Base-by-base conservation (phyloP, 805 yeast genomes). In the Starmerella gropengiesseri region DNA sequence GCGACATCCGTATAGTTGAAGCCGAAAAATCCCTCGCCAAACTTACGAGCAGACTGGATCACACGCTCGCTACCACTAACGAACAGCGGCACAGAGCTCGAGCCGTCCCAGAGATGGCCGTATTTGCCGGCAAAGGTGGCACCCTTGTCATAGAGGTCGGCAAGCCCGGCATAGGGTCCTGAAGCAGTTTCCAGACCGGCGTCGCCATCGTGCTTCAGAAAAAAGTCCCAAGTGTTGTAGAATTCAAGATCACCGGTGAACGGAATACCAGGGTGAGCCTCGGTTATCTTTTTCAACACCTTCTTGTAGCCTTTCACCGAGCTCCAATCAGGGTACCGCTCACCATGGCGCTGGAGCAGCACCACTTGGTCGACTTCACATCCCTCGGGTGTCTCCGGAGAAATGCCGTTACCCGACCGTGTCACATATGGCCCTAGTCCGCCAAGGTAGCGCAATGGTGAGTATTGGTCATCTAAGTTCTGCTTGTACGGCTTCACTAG, bases 21-120 rank as follows among this genome's bases (percentile, higher is more conserved):
- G 9, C 72, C 71, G 51, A 74, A 63, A 59, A 79, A 77, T 0
- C 83, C 85, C 50, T 70, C 62, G 8, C 78, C 74, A 55, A 77
- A 78, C 53, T 65, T 62, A 21, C 64, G 57, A 7, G 81, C 73
- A 29, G 80, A 71, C 46, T 70, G 74, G 45, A 69, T 67, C 25
- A 74, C 54, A 9, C 56, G 55, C 45, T 48, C 33, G 18, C 39
- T 42, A 13, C 30, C 49, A 19, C 44, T 28, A 7, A 47, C 60
- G 54, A 73, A 74, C 14, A 73, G 64, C n/a, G 71, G 68, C 22
- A 71, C 62, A 2, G 59, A 44, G 14, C 63, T 40, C 25, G 60
- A 55, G 6, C 56, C 59, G 40, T 65, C 62, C 52, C 60, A 67
- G 33, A 75, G 62, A 13, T 60, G 55, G 16, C 55, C 56, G 56